Base-by-base conservation (phyloP, 305 asterid genomes). In the Fraxinus dipetala region DNA sequence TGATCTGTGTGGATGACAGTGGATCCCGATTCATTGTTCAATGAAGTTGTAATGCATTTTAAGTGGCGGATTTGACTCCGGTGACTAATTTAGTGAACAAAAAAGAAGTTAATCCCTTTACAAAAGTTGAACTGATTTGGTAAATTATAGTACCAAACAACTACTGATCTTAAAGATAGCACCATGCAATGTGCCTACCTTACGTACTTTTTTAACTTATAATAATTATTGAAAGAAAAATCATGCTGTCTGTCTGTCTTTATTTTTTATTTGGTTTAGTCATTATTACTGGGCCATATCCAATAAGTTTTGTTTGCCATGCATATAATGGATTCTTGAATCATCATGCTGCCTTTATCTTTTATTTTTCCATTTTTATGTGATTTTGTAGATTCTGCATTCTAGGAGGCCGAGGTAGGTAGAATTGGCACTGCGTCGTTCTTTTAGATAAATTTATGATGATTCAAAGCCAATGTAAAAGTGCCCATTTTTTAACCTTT, bases 361-460 rank as follows among this genome's bases (percentile, higher is more conserved):
- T 18, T 59, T 6, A 6, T 0, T 2, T 18, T n/a, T 56, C 2
- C 59, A 5, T n/a, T 18, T 56, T 56, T 56, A 18, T 56, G 67
- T 8, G 18, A 8, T 22, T 63, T 63, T 22, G 67, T 63, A 4
- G 34, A 63, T 22, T 63, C 32, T 56, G 67, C 10, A 56, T 63
- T 48, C 54, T 43, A 43, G 54, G 51, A 8, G 45, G 45, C 45
- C 0, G 45, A 38, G 45, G 45, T 8, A 38, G 13, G 45, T 32
- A 32, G 35, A 32, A 32, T 32, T 32, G 35, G 35, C 35, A 20
- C 5, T 61, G n/a, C 22, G 5, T 51, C 22, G 18, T 61, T 32
- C 70, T 26, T 26, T 18, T 67, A 36, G 59, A 82, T 72, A 30
- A 76, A 79, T 72, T 40, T 9, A 65, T 65, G 34, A 65, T 65